Base-by-base conservation (phyloP, 306 rosid species). In the Acacia crassicarpa region DNA sequence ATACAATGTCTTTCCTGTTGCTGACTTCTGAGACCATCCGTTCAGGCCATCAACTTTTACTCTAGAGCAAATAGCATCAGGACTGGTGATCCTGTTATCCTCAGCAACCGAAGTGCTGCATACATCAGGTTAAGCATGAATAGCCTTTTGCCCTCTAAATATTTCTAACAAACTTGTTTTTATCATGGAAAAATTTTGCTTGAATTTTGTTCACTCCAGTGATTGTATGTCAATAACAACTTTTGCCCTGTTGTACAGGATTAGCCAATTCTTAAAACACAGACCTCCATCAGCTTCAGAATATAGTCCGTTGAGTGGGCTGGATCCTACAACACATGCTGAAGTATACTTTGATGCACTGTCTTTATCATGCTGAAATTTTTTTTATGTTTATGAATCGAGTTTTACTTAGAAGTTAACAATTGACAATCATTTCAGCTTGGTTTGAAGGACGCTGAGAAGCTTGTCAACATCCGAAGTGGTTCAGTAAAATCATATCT, bases 271-370 rank as follows among this genome's bases (percentile, higher is more conserved):
- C 76, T 82, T 93, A 49, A 92, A 85, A 78, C 74, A 78, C 65
- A 87, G 94, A 87, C 59, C 97, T 4, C 81, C 99, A 70, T 91
- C 96, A 40, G 88, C 93, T 84, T 95, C 99, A 65, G 99, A 93
- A 88, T 80, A 83, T 82, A 92, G 80, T 79, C 94, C 99, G 63
- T 78, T 86, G 88, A 93, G 87, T 84, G 98, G 99, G 81, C 88
- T 95, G 88, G 99, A 95, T 86, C 97, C 99, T 82, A 91, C 97
- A 75, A 92, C 88, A 77, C 97, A 90, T 90, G 98, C 98, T 79
- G 97, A 93, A 85, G 99, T 92, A 92, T 81, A 86, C 81, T 72
- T 78, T 63, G 66, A 43, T 85, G 75, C 51, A 44, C 81, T 79
- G 78, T 79, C 72, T 44, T 83, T 75, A 66, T 30, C 66, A 22